A percentile compares a stretch with the other conserved stretches of the same genome.
phyloP scores from a whole-genome alignment of 2,329 filamentous ascomycete genomes.

The Cercospora brassicicola region DNA sequence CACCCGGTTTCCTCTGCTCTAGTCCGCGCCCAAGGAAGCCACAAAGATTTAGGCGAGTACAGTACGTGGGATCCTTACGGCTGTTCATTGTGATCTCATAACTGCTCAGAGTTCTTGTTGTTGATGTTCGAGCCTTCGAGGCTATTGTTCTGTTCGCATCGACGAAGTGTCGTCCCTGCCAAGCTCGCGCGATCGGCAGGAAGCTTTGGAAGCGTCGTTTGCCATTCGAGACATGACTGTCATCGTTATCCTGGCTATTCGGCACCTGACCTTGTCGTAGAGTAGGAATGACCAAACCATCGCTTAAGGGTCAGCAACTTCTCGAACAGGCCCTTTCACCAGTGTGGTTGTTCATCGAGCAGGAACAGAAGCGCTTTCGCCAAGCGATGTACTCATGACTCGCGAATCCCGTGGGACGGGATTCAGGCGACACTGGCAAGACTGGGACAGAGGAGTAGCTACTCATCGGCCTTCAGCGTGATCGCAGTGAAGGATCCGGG shows the following conservation, averaged over 20 bases:
- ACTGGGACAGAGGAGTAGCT: too few relatives aligned
- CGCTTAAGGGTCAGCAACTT: neutral
- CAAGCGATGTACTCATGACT: neutral
- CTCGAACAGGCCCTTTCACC: neutral
- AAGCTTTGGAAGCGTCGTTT: neutral
- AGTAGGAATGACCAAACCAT: neutral
- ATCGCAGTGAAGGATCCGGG: neutral
- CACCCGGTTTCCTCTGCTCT: neutral
- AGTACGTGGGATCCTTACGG: too few relatives aligned
- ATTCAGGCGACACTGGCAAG: too few relatives aligned
- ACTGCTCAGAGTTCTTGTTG: too few relatives aligned
- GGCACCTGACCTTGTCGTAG: neutral
- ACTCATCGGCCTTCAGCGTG: neutral
- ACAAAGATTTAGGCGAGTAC: neutral
- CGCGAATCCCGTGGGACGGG: neutral
- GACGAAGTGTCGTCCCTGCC: neutral
- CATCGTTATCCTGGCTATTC: neutral
- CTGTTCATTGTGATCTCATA: too few relatives aligned
- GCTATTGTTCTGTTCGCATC: neutral
- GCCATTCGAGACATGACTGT: neutral
- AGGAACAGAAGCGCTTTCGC: neutral
- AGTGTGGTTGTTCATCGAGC: neutral
- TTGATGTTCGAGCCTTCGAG: too few relatives aligned
- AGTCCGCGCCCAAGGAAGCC: neutral
- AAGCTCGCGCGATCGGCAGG: neutral